Conservation (phyloP, 192 early-diverging fungal species). For the Podila epicladia region DNA sequence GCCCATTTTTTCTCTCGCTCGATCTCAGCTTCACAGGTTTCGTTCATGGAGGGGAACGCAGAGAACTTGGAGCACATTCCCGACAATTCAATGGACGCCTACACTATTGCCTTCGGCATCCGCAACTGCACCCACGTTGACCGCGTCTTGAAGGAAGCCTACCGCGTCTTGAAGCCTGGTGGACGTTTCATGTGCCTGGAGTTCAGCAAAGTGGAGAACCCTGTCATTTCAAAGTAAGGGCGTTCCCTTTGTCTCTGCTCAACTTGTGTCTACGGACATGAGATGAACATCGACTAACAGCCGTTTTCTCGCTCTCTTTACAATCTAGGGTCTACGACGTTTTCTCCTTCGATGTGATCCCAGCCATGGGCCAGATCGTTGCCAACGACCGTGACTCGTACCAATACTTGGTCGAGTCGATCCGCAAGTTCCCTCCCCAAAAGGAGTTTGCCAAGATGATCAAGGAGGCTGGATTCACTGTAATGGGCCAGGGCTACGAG, state of each 20-base stretch:
- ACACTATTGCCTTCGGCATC: conserved; percentile 99
- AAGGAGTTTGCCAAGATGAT: conserved; percentile 92
- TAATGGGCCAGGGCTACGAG: conserved; percentile 90
- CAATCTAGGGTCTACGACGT: conserved; percentile 80
- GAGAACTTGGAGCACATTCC: conserved; percentile 82
- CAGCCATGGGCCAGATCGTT: conserved; percentile 82
- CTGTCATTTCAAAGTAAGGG: conserved; percentile 80
- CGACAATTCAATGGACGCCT: conserved; percentile 86
- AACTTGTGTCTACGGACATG: background rate
- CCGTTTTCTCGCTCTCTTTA: background rate
- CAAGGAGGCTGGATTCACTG: conserved; percentile 87
- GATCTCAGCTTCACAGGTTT: conserved; percentile 63
- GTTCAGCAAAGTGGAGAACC: conserved; percentile 91
- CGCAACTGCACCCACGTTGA: conserved; percentile 97
- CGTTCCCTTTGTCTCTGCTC: background rate
- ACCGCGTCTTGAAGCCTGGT: conserved; percentile 94
- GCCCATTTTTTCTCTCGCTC: background rate
- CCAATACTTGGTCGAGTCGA: conserved; percentile 97
- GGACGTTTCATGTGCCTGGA: conserved; percentile 97
- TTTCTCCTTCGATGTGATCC: conserved; percentile 96
- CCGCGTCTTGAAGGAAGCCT: conserved; percentile 87
- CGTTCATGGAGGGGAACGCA: conserved; percentile 89
- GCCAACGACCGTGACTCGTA: conserved; percentile 92
- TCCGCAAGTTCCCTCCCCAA: conserved; percentile 93
- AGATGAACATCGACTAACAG: background rate